Evolutionary conservation across 2,329 filamentous ascomycete genomes (phyloP).

Genomic region (Pseudogymnoascus sp.): DNA sequence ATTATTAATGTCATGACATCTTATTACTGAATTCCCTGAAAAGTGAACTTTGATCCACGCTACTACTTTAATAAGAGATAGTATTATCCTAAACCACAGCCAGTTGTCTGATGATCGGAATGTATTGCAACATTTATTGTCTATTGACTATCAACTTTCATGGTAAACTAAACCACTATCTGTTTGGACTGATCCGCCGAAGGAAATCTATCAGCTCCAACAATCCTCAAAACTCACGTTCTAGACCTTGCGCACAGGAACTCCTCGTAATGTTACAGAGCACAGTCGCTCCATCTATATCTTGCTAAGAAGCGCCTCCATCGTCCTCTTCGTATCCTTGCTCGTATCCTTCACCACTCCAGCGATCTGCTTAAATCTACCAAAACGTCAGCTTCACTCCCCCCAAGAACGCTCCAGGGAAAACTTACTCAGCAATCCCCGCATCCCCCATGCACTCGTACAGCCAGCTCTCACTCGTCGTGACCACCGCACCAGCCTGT

Average conservation of each 20-base stretch:
- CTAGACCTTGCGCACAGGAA: not conserved
- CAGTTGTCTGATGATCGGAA: not conserved
- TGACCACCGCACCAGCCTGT: constrained; percentile 68
- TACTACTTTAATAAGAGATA: not conserved
- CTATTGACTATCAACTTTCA: not conserved
- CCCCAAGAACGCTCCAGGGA: not conserved
- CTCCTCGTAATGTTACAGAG: not conserved
- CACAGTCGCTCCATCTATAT: constrained; percentile 41
- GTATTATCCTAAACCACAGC: not conserved
- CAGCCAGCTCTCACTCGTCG: constrained; percentile 79
- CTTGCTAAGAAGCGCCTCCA: constrained; percentile 58
- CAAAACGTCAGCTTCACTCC: constrained; percentile 11
- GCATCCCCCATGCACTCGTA: constrained; percentile 89
- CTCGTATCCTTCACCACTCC: constrained; percentile 70
- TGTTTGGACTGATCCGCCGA: not conserved
- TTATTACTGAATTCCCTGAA: not conserved
- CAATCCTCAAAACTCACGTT: not conserved
- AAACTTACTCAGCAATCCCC: constrained; percentile 44
- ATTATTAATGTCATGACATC: not conserved
- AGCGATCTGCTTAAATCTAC: constrained; percentile 61
- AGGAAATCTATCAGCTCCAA: not conserved
- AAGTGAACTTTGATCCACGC: not conserved
- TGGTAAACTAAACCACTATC: not conserved
- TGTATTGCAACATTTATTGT: not conserved
- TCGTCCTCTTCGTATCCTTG: constrained; percentile 58